Evolutionary conservation across 2,329 filamentous ascomycete genomes (phyloP).

Genomic region (Cryphonectria carpinicola): DNA sequence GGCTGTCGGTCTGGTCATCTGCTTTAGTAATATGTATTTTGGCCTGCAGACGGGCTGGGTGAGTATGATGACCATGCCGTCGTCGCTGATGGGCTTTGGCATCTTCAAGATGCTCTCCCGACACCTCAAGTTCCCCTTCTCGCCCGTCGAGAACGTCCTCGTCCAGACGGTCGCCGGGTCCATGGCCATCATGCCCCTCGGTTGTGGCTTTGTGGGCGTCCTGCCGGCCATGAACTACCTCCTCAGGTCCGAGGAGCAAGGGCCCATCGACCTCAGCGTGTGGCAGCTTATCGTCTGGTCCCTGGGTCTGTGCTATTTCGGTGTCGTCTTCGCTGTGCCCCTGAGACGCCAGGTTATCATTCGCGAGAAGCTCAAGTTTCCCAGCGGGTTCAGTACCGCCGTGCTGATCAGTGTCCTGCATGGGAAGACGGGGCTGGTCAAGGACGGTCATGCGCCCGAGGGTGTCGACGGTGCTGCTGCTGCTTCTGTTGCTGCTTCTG

Average conservation of each 20-base stretch:
- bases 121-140: conserved; percentile 79
- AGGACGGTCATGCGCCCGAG: conserved; percentile 18
- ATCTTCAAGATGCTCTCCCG: conserved; percentile 82
- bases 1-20: conserved; percentile 85
- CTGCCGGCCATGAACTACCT: conserved; percentile 87
- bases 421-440: conserved; percentile 50
- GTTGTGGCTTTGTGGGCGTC: conserved; percentile 93
- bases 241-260: conserved; percentile 75
- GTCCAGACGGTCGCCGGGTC: conserved; percentile 95
- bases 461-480: conserved; percentile 21
- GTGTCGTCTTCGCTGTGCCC: conserved; percentile 94
- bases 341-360: conserved; percentile 91
- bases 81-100: conserved; percentile 90
- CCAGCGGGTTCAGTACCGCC: conserved; percentile 92
- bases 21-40: conserved; percentile 98
- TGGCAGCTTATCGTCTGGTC: conserved; percentile 88
- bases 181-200: conserved; percentile 95
- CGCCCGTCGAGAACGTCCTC: conserved; percentile 93
- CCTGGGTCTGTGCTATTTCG: conserved; percentile 92
- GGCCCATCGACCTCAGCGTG: conserved; percentile 72
- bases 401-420: conserved; percentile 91
- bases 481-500: conserved; percentile 31
- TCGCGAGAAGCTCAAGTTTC: conserved; percentile 88
- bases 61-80: conserved; percentile 94
- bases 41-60: conserved; percentile 72